Evolutionary conservation across 305 asterid genomes (phyloP).

Genomic region (Plantago lanceolata): DNA sequence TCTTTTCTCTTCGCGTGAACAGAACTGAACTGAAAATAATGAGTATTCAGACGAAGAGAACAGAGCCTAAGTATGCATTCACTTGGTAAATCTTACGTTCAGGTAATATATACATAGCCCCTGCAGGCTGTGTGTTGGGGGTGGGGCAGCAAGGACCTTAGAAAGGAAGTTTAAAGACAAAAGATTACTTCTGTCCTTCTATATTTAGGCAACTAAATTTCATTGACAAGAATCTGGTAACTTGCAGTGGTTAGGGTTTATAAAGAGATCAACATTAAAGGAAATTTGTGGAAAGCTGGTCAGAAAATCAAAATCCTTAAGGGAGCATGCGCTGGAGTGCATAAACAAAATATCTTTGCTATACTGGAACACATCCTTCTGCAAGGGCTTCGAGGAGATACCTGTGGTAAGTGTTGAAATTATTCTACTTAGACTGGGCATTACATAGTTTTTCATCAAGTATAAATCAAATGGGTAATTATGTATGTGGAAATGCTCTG

Average conservation of each 20-base stretch:
- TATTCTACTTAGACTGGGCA: neutral
- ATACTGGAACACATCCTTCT: constrained; percentile 59
- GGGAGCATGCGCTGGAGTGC: constrained; percentile 64
- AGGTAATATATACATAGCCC: no score
- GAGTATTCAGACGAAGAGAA: no score
- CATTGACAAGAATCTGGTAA: constrained; percentile 20
- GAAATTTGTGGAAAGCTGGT: constrained; percentile 53
- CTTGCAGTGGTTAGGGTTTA: constrained; percentile 59
- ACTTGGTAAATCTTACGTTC: no score
- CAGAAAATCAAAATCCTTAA: constrained; percentile 55
- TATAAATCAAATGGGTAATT: neutral
- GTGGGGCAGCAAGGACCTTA: no score
- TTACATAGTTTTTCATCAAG: neutral
- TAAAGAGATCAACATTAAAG: constrained; percentile 45
- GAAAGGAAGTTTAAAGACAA: neutral
- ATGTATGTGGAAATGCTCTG: constrained; percentile 3
- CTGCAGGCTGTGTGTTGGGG: no score
- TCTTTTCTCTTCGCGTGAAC: no score
- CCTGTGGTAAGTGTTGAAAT: constrained; percentile 47
- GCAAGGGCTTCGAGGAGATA: constrained; percentile 61
- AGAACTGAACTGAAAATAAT: no score
- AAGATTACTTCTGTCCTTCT: neutral
- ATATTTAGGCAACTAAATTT: constrained; percentile 1
- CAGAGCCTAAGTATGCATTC: no score
- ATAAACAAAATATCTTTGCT: constrained; percentile 43